Base-by-base conservation (phyloP, 1,284 basidiomycete species). In the Schizophyllum commune region DNA sequence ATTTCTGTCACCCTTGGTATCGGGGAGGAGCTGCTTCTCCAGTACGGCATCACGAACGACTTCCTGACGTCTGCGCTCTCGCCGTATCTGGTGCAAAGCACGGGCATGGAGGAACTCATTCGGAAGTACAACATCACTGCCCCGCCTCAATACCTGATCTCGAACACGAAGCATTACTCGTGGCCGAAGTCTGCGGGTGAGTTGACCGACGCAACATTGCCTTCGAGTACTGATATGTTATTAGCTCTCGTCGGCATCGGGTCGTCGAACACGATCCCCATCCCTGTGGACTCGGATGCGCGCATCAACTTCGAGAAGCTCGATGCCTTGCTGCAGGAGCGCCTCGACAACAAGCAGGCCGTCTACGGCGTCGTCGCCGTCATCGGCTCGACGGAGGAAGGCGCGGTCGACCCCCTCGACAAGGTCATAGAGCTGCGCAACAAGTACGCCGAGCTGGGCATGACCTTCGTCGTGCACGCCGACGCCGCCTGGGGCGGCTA, bases 351-450 rank as follows among this genome's bases (percentile, higher is more conserved):
- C 2, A 67, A 70, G 39, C 69, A 66, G 15, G 68, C 77, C 3
- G 69, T 81, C 4, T 81, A 77, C 61, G 73, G 75, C n/a, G 74
- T 80, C 15, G 75, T 80, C 13, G 75, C 72, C 0, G 74, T 79
- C 61, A 75, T 80, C 27, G 79, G 79, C 2, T 72, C 77, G 1
- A 80, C 79, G 1, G 77, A 80, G 64, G 70, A 81, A 58, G 79
- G 79, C 34, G 73, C 75, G 7, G 73, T 75, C 33, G 79, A 81
- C 65, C 77, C 77, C 9, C 64, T 81, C n/a, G 67, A 69, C 15
- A 66, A 77, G 56, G 73, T 81, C 32, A 57, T 80, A 17, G 62
- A 65, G 1, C 58, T 79, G 7, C 72, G 76, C 5, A 63, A 73
- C 39, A 60, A 47, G 59, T 62, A 59, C 34, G 61, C 53, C 54